Base-by-base conservation (phyloP, 441 rosid genomes). In the Oxalis stricta region DNA sequence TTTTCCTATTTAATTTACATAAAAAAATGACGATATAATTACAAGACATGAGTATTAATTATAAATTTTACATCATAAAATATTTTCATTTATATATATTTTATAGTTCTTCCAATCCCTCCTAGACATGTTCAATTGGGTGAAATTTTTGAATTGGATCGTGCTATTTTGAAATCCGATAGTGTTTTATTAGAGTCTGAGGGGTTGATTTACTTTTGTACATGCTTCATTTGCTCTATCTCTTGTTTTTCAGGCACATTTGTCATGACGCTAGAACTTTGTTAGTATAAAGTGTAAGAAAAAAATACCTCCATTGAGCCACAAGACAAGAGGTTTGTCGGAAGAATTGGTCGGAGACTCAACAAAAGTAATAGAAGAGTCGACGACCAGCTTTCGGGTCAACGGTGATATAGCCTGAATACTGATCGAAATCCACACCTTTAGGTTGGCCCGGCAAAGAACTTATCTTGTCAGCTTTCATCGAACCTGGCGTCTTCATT, bases 221-320 rank as follows among this genome's bases (percentile, higher is more conserved):
- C 28, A 24, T 24, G 8, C 28, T 24, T 24, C 28, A 24, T 24
- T 24, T 24, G 28, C 28, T 24, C 28, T 24, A 24, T n/a, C 28
- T 24, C 8, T 24, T 24, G 4, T 24, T 24, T 8, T 24, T 24
- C 28, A 8, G 8, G 8, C 28, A 24, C 8, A 24, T 24, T 24
- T 24, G 28, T 4, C 28, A 24, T n/a, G n/a, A n/a, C n/a, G n/a
- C n/a, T n/a, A n/a, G n/a, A n/a, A n/a, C n/a, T n/a, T n/a, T n/a
- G n/a, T n/a, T n/a, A n/a, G n/a, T n/a, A n/a, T n/a, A n/a, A n/a
- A n/a, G n/a, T n/a, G n/a, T n/a, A n/a, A n/a, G n/a, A n/a, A 14
- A 10, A 13, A 5, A 15, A 14, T 41, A 56, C 39, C 44, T 41
- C 54, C 54, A 41, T 48, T 48, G 20, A 41, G 49, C 61, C 61